A percentile compares a stretch with the other conserved stretches of the same genome.
Conservation (phyloP, 208 protist species). For the Trypanosoma scelopori region DNA sequence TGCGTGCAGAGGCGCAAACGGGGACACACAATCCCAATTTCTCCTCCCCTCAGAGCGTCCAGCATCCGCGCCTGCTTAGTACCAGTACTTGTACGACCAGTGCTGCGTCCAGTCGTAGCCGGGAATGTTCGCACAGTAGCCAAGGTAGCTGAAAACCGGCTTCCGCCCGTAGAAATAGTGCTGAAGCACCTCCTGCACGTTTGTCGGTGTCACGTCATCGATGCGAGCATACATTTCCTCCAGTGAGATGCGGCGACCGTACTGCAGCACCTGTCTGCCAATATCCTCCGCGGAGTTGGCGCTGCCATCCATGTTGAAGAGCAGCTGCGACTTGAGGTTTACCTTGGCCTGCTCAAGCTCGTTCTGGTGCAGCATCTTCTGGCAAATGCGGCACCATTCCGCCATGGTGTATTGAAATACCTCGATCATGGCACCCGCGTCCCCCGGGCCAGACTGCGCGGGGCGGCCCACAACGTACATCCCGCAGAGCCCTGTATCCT, state of each 20-base stretch:
- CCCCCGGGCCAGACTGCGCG: conserved; percentile 55
- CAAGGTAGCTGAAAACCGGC: conserved; percentile 86
- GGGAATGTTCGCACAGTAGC: conserved; percentile 78
- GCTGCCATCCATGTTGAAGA: conserved; percentile 90
- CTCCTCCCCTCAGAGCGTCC: neutral
- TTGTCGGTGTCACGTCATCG: conserved; percentile 83
- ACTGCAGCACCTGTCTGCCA: conserved; percentile 82
- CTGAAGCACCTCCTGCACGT: conserved; percentile 86
- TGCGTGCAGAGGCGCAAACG: neutral
- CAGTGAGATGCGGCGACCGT: conserved; percentile 81
- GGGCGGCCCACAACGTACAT: conserved; percentile 83
- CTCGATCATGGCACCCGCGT: conserved; percentile 74
- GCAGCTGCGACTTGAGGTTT: conserved; percentile 87
- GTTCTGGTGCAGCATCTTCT: conserved; percentile 82
- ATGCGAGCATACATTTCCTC: conserved; percentile 92
- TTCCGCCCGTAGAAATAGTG: conserved; percentile 92
- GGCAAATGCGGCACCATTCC: conserved; percentile 85
- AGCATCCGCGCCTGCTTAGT: conserved; percentile 39
- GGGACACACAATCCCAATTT: conserved; percentile 1
- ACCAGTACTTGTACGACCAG: conserved; percentile 92
- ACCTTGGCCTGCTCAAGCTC: conserved; percentile 89
- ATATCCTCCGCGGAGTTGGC: conserved; percentile 87
- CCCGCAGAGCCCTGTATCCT: conserved; percentile 86
- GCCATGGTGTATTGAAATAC: conserved; percentile 88
- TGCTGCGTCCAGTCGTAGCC: conserved; percentile 89